Evolutionary conservation across 164 flowering plant genomes (phyloP).

Genomic region (Macadamia integrifolia): DNA sequence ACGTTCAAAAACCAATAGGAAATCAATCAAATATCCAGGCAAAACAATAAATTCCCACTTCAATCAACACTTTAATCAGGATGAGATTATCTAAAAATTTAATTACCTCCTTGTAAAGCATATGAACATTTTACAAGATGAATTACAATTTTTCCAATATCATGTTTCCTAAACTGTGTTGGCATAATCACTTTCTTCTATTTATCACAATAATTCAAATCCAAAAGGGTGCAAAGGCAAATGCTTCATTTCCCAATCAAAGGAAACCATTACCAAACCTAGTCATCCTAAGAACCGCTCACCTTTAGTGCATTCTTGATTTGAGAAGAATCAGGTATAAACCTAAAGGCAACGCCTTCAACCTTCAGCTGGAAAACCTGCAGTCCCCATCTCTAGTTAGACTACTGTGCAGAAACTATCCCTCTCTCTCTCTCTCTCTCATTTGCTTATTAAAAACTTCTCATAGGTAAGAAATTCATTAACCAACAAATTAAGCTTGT

Average conservation of each 20-base stretch:
- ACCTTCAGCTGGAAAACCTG: conserved; percentile 80
- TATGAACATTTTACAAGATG: too few species aligned
- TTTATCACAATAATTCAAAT: too few species aligned
- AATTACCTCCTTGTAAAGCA: too few species aligned
- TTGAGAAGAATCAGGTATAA: conserved; percentile 79
- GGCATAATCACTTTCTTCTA: too few species aligned
- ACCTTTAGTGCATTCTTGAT: conserved; percentile 72
- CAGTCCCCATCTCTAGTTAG: conserved; percentile 12
- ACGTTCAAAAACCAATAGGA: too few species aligned
- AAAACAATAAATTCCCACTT: too few species aligned
- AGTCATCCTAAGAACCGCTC: conserved; percentile 11
- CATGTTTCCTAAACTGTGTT: too few species aligned
- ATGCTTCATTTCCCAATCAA: neutral
- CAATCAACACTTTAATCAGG: too few species aligned
- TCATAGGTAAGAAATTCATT: neutral
- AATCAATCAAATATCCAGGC: too few species aligned
- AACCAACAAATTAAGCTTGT: neutral
- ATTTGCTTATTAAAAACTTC: neutral
- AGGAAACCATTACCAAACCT: neutral
- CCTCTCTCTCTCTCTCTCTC: neutral
- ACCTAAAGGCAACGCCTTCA: conserved; percentile 80
- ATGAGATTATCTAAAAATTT: too few species aligned
- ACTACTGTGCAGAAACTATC: neutral
- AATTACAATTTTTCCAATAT: too few species aligned
- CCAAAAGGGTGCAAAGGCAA: too few species aligned